Evolutionary conservation across 1,139 yeast genomes (phyloP), one percentile per base, ranked within the genome.

Genomic region (Yamadazyma buinensis): DNA sequence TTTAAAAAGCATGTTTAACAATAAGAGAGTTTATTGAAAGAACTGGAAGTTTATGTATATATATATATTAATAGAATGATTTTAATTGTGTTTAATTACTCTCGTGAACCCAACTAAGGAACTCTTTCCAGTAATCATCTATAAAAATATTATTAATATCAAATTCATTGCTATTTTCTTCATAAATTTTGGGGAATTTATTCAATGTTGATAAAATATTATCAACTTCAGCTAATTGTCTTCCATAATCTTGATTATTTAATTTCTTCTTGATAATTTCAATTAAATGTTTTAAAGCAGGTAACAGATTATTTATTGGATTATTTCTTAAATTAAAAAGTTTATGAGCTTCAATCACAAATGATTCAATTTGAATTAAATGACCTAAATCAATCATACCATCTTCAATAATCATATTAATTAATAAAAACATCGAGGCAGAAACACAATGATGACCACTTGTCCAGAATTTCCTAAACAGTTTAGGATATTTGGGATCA

Each of bases 401-500:
- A 15, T 36, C 32, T 18, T 43, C 29, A 1, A 39, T 10, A 3
- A 39, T 34, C 31, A 43, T 39, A 26, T 46, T 41, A 11, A 47
- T 25, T 10, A 47, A 29, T 9, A 44, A 18, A 23, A 44, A 47
- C 7, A 43, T 38, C 1, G 44, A 32, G 15, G 44, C 51, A 18
- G 36, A 33, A 9, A 44, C 32, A 17, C 34, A 28, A 30, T 44
- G 46, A 13, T 47, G 42, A 28, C 36, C 33, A 2, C 33, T 40
- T 8, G 44, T 9, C 51, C 51, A 47, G 31, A 34, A 44, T 30
- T 42, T 44, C 23, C 38, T 38, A 20, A 26, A 44, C 29, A 31
- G 44, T 7, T 13, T 20, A 7, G 50, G 49, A 26, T 36, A 28
- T 17, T 24, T 29, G 5, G 19, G 23, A 26, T 30, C 39, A 31